Conservation (phyloP, 768 basidiomycete genomes). For the Tephrocybe rancida region DNA sequence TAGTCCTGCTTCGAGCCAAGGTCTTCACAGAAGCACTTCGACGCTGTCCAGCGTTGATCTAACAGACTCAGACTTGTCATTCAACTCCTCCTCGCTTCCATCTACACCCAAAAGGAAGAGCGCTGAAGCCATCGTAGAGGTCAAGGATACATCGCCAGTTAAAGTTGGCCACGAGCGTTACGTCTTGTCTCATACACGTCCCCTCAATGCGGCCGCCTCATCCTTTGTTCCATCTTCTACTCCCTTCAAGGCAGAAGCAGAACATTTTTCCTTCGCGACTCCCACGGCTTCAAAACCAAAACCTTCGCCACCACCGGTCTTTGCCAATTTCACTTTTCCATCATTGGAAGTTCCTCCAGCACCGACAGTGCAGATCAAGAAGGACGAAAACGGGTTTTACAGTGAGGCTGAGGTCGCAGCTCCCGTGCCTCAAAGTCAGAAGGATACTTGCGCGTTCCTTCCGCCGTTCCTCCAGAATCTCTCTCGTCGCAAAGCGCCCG, state of each 20-base stretch:
- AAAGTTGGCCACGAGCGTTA: conserved; percentile 18
- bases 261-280: conserved; percentile 23
- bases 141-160: conserved; percentile 36
- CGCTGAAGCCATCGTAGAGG: conserved; percentile 37
- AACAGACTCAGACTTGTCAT: conserved; percentile 44
- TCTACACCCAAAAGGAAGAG: conserved; percentile 49
- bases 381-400: conserved; percentile 57
- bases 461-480: conserved; percentile 52
- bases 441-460: conserved; percentile 37
- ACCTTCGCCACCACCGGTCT: conserved; percentile 21
- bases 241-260: conserved; percentile 21
- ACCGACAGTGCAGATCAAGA: conserved; percentile 44
- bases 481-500: conserved; percentile 38
- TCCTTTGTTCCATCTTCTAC: conserved; percentile 42
- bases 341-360: conserved; percentile 43
- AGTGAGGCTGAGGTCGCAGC: conserved; percentile 40
- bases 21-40: conserved; percentile 34
- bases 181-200: conserved; percentile 24
- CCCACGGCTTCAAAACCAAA: conserved; percentile 15
- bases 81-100: conserved; percentile 48
- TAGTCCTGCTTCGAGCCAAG: conserved; percentile 19
- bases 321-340: conserved; percentile 49
- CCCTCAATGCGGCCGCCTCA: conserved; percentile 47
- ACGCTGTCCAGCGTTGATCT: conserved; percentile 44
- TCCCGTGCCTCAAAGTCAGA: conserved; percentile 28